Base-by-base conservation (phyloP, 331 rosid genomes). In the Quercus lobata region DNA sequence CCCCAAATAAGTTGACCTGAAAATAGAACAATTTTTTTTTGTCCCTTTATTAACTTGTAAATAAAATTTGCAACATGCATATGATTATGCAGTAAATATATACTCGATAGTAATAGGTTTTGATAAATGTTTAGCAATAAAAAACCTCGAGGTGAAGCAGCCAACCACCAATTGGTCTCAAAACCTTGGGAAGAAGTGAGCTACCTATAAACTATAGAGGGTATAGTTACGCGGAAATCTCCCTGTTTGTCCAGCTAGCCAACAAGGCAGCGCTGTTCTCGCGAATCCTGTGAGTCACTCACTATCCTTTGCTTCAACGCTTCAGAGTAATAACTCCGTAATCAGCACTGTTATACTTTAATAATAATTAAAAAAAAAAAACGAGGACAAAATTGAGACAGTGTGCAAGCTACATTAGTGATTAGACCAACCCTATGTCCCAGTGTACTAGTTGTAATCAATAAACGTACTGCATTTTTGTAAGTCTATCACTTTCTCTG, bases 151-250 rank as follows among this genome's bases (percentile, higher is more conserved):
- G 49, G 15, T 30, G 75, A 71, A 34, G 32, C 37, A 63, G 41
- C 30, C 35, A 63, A 14, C 70, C 21, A 8, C 22, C 63, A 60
- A 58, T 32, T 19, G 63, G 70, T 69, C 24, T 69, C 71, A 30
- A 81, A 49, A 71, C 71, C 75, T 71, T 65, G 86, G 86, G 78
- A 83, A 71, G 78, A 75, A 74, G 72, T 73, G 85, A 78, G 32
- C 41, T 4, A 78, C 24, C 41, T 4, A 49, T 49, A 49, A 11
- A 14, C 54, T 58, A 18, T 32, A 32, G 9, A 2, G 46, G 11
- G 46, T 37, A 37, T 7, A 18, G 72, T 35, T 44, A 10, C 80
- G 66, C 66, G 63, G 76, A 75, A 83, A 41, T 27, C 78, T 60
- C 78, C 65, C 73, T 53, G 54, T 49, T 58, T 10, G 66, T 44